Evolutionary conservation across 805 yeast species (phyloP).

Genomic region (Priceomyces haplophilus): DNA sequence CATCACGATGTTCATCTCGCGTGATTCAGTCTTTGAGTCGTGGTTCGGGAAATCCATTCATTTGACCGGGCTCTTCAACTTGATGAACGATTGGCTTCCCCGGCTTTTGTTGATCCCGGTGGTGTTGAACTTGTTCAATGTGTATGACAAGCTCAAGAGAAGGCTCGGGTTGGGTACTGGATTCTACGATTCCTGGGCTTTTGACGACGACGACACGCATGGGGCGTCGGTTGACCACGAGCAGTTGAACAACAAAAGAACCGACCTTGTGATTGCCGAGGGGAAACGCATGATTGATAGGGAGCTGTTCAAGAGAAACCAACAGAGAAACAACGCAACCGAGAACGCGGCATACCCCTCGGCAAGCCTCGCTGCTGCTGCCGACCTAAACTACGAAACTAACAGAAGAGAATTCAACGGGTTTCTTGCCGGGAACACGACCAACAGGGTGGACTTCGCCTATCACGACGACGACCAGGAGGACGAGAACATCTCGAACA

Average conservation of each 20-base stretch:
- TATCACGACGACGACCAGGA: slow-evolving; percentile 14
- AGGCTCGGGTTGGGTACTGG: slow-evolving; percentile 36
- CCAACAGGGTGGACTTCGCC: slow-evolving; percentile 20
- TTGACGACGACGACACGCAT: slow-evolving; percentile 27
- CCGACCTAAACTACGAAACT: slow-evolving; percentile 26
- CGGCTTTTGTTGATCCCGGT: slow-evolving; percentile 72
- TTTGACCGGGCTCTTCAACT: slow-evolving; percentile 68
- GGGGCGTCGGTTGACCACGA: slow-evolving; percentile 12
- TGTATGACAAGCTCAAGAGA: slow-evolving; percentile 60
- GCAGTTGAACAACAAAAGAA: slow-evolving; percentile 21
- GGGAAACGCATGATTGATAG: slow-evolving; percentile 39
- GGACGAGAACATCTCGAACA: slow-evolving; percentile 4
- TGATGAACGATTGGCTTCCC: slow-evolving; percentile 73
- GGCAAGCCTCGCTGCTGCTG: slow-evolving; percentile 21
- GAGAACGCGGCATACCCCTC: too few species aligned
- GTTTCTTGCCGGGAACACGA: slow-evolving; percentile 8
- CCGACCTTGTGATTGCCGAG: slow-evolving; percentile 38
- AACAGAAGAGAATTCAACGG: slow-evolving; percentile 27
- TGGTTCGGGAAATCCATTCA: slow-evolving; percentile 76
- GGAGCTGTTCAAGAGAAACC: slow-evolving; percentile 29
- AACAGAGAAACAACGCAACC: slow-evolving; percentile 9
- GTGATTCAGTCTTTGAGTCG: slow-evolving; percentile 57
- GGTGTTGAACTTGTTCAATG: slow-evolving; percentile 55
- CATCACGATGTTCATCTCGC: slow-evolving; percentile 57
- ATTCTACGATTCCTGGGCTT: slow-evolving; percentile 38